Evolutionary conservation across 768 basidiomycete genomes (phyloP), one percentile per base, ranked within the genome.

Genomic region (Lenzites betulinus): DNA sequence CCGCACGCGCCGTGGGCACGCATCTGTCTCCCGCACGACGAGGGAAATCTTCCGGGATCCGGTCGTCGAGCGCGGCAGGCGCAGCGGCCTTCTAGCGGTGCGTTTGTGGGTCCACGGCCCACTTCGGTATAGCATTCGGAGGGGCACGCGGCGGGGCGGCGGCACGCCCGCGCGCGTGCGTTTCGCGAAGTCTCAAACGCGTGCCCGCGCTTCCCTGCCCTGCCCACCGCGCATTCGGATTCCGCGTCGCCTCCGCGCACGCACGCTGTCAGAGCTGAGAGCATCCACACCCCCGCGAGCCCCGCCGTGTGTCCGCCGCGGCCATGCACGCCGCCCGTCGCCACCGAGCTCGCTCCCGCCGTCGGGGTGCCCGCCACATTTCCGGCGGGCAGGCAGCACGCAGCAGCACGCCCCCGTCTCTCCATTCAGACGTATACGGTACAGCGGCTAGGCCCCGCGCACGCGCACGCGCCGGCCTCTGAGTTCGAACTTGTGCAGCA

Each of bases 21-120:
- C 54, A 55, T 61, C 60, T 55, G 38, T 54, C 16, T 51, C 48
- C 54, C 33, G 49, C 60, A 26, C 60, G 25, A 55, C 60, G 53
- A 54, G 60, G 38, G 38, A 51, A 46, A 7, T 23, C 48, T 18
- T 25, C 54, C 41, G 30, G 51, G 6, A 18, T 25, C 54, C 41
- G 30, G 44, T 26, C 36, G 51, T 20, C 58, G 25, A 35, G 43
- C 33, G 50, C 8, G 22, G 22, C 44, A 51, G 51, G 23, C 25
- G 33, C 50, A 2, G 41, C 30, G 15, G 43, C 42, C 41, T 30
- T 18, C 38, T 18, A 28, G 42, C 42, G 28, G 51, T 46, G 39
- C 28, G 18, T 50, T 58, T 58, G 56, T 58, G 56, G 56, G 56
- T 58, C 56, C 56, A 58, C n/a, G 36, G 44, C 33, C 54, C 46